A percentile compares a stretch with the other conserved stretches of the same genome.
phyloP scores from a whole-genome alignment of 192 early-diverging fungal species.

The Ambispora gerdemannii region DNA sequence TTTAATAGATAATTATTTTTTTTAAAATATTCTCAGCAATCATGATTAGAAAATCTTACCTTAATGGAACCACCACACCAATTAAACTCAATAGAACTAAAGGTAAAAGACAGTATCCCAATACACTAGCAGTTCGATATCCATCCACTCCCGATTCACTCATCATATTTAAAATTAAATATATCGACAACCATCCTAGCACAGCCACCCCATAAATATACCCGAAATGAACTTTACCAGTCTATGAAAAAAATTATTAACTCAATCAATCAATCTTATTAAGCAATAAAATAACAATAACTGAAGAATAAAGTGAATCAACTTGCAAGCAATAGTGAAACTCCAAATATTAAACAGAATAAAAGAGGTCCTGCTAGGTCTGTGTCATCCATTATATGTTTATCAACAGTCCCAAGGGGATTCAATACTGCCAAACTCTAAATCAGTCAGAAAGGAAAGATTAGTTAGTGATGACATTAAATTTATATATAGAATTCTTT shows the following conservation, averaged over 20 bases:
- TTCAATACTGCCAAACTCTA: slow-evolving; percentile 82
- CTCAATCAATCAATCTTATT: neutral
- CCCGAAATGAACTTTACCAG: slow-evolving; percentile 93
- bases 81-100: slow-evolving; percentile 86
- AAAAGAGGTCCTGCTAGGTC: slow-evolving; percentile 94
- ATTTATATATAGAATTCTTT: neutral
- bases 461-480: slow-evolving; percentile 2
- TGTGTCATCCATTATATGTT: slow-evolving; percentile 91
- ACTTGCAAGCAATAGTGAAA: slow-evolving; percentile 76
- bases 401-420: slow-evolving; percentile 68
- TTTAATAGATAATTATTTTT: too few relatives aligned
- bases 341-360: slow-evolving; percentile 88
- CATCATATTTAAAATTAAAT: slow-evolving; percentile 93
- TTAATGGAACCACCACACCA: slow-evolving; percentile 66
- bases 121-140: slow-evolving; percentile 85
- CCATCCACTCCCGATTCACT: slow-evolving; percentile 81
- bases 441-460: neutral
- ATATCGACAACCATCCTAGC: slow-evolving; percentile 82
- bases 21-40: too few relatives aligned
- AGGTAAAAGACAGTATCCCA: slow-evolving; percentile 96
- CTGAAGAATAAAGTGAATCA: neutral
- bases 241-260: slow-evolving; percentile 39
- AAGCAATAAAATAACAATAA: neutral
- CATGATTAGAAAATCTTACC: slow-evolving; percentile 40
- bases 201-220: slow-evolving; percentile 96